Evolutionary conservation across 2,329 filamentous ascomycete species (phyloP).

Genomic region (Fusarium drepaniforme): DNA sequence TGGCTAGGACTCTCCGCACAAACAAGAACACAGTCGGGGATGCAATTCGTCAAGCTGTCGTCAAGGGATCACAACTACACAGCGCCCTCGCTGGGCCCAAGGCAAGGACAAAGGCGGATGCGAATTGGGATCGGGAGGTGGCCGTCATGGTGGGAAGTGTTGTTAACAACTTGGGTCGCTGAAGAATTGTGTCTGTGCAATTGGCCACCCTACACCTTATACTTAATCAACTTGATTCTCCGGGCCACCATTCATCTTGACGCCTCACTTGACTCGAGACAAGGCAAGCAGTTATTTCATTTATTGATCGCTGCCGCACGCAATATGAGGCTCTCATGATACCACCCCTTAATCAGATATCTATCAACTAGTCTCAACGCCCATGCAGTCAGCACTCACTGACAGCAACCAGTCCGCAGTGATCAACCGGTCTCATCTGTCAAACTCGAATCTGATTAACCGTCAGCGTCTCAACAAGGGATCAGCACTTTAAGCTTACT

Average conservation of each 20-base stretch:
- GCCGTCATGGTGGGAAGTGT: constrained; percentile 95
- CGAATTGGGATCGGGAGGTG: constrained; percentile 87
- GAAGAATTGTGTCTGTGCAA: not conserved
- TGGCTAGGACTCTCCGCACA: constrained; percentile 81
- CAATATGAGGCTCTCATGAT: not conserved
- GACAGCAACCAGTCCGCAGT: not conserved
- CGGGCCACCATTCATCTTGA: not conserved
- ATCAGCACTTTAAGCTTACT: constrained; percentile 8
- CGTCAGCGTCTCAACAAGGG: constrained; percentile 13
- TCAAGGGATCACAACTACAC: constrained; percentile 79
- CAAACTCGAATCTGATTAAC: constrained; percentile 9
- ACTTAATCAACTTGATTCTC: not conserved
- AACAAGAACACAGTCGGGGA: constrained; percentile 82
- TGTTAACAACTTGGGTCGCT: constrained; percentile 66
- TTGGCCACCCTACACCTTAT: not conserved
- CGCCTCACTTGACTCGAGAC: not conserved
- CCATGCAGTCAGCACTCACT: not conserved
- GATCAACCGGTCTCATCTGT: not conserved
- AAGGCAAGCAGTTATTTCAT: not conserved
- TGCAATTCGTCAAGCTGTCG: constrained; percentile 84
- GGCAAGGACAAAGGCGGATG: constrained; percentile 60
- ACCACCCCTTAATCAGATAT: not conserved
- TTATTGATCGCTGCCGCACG: not conserved
- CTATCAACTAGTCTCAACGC: not conserved
- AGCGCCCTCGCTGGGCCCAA: constrained; percentile 60